Conservation (phyloP, 164 flowering plant genomes). For the Liriodendron chinense region DNA sequence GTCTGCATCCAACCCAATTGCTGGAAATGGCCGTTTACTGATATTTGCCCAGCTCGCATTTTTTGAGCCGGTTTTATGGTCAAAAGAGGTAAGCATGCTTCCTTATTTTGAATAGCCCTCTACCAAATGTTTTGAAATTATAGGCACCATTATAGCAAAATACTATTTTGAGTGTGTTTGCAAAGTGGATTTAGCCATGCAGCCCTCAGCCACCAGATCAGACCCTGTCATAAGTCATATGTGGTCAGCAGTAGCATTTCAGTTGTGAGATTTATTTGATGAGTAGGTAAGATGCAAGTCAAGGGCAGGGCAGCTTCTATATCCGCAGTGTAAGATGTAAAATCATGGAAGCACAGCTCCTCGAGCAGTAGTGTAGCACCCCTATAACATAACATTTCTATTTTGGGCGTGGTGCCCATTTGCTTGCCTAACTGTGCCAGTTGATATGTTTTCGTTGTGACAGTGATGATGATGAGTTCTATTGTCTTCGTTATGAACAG, state of each 20-base stretch:
- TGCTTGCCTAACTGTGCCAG: not conserved
- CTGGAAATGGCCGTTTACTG: not conserved
- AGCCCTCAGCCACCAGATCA: no score
- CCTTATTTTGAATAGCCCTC: no score
- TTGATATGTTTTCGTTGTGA: not conserved
- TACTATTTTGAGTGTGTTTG: no score
- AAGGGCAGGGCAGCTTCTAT: not conserved
- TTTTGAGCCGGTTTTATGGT: no score
- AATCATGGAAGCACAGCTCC: not conserved
- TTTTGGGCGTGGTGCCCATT: not conserved
- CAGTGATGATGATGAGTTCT: not conserved
- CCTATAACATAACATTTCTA: no score
- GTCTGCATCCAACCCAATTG: not conserved
- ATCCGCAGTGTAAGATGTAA: not conserved
- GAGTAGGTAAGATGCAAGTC: not conserved
- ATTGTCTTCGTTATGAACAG: not conserved
- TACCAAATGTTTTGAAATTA: no score
- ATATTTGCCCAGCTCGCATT: not conserved
- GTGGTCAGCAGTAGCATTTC: not conserved
- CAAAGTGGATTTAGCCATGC: no score
- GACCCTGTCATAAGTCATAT: no score
- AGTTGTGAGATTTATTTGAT: not conserved
- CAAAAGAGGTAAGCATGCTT: no score
- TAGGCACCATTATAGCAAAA: no score
- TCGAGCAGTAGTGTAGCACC: not conserved